phyloP scores from a whole-genome alignment of 176 grass and related monocot genomes.

The Echinochloa phyllopogon region DNA sequence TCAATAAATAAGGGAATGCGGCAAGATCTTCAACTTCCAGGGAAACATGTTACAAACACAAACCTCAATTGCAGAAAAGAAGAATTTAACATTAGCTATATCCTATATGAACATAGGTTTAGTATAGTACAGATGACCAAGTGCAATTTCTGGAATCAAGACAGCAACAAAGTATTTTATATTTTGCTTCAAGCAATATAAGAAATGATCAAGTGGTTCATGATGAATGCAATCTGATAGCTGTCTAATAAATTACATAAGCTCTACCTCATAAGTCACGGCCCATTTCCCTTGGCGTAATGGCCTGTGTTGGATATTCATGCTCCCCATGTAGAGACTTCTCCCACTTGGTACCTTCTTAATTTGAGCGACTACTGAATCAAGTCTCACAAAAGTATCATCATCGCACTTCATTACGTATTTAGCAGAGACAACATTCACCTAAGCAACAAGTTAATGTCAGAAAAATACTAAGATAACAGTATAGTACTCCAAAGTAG shows the following conservation, averaged over 20 bases:
- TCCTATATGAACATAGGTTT: not conserved
- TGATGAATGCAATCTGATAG: slow-evolving; percentile 32
- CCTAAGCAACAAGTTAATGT: slow-evolving; percentile 55
- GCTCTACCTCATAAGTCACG: slow-evolving; percentile 77
- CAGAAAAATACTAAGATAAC: slow-evolving; percentile 8
- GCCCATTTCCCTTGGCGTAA: slow-evolving; percentile 84
- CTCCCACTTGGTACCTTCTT: slow-evolving; percentile 64
- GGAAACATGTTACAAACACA: not conserved
- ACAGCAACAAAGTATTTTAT: not conserved
- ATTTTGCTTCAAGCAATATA: not conserved
- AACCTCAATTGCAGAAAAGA: not conserved
- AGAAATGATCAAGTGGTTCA: not conserved
- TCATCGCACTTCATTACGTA: slow-evolving; percentile 89
- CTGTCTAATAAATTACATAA: slow-evolving; percentile 3
- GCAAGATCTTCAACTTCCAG: slow-evolving; percentile 7
- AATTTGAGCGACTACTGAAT: slow-evolving; percentile 66
- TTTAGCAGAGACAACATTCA: slow-evolving; percentile 64
- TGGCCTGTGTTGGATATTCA: slow-evolving; percentile 75
- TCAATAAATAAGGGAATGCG: not conserved
- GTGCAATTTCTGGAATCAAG: not conserved
- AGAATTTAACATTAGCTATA: not conserved
- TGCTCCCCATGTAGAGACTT: slow-evolving; percentile 83
- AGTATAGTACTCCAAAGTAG: slow-evolving; percentile 10
- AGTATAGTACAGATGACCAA: not conserved
- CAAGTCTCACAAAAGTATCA: slow-evolving; percentile 80